Conservation (phyloP, 1,139 yeast species). For the Wickerhamiella pararugosa region DNA sequence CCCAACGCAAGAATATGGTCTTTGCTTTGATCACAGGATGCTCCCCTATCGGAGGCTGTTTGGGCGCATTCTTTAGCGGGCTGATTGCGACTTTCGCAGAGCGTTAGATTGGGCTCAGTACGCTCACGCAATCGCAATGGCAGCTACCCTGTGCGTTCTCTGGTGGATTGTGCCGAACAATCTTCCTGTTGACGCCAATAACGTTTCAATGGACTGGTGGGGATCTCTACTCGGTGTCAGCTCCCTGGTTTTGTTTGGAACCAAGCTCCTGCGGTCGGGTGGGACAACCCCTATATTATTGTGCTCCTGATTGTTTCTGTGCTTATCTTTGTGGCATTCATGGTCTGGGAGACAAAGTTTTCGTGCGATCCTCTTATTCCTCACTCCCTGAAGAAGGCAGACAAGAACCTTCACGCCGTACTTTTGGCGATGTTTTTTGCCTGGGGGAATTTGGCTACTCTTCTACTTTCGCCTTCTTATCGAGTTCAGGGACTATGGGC, state of each 20-base stretch:
- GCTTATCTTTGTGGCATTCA: constrained; percentile 23
- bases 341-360: constrained; percentile 27
- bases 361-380: constrained; percentile 34
- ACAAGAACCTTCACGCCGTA: constrained; percentile 8
- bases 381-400: constrained; percentile 5
- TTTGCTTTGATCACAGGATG: constrained; percentile 42
- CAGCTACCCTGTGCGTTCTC: constrained; percentile 23
- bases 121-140: constrained; percentile 30
- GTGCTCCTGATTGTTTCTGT: constrained; percentile 30
- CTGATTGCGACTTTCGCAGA: constrained; percentile 28
- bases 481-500: constrained; percentile 27
- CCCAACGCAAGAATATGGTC: constrained; percentile 26
- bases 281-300: constrained; percentile 34
- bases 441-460: constrained; percentile 24
- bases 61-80: constrained; percentile 37
- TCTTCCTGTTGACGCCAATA: constrained; percentile 19
- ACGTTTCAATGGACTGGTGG: constrained; percentile 29
- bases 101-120: constrained; percentile 47
- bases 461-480: constrained; percentile 11
- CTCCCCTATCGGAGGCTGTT: constrained; percentile 42
- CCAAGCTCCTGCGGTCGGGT: constrained; percentile 43
- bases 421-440: constrained; percentile 10
- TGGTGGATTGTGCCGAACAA: constrained; percentile 32
- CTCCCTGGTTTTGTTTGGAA: constrained; percentile 45
- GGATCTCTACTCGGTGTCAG: constrained; percentile 35